A percentile compares a stretch with the other conserved stretches of the same genome.
Conservation (phyloP, 495 filamentous ascomycete species). For the Aspergillus leporis region DNA sequence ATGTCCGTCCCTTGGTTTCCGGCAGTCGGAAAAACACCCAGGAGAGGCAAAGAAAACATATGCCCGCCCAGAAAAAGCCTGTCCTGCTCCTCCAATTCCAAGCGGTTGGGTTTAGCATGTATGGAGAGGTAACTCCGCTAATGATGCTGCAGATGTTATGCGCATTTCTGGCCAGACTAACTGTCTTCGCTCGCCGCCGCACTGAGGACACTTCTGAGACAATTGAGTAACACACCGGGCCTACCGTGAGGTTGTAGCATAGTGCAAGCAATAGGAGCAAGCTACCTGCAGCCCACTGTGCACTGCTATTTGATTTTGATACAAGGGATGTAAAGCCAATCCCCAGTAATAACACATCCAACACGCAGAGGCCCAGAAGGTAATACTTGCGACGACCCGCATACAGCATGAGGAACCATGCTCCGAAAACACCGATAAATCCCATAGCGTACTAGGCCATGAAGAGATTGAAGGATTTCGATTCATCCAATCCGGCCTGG, state of each 20-base stretch:
- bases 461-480: slow-evolving; percentile 61
- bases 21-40: slow-evolving; percentile 65
- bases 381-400: slow-evolving; percentile 65
- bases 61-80: slow-evolving; percentile 65
- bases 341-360: slow-evolving; percentile 55
- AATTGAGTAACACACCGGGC: slow-evolving; percentile 66
- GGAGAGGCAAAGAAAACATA: slow-evolving; percentile 59
- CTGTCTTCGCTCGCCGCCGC: slow-evolving; percentile 63
- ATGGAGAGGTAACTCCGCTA: slow-evolving; percentile 58
- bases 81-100: slow-evolving; percentile 65
- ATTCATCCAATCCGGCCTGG: slow-evolving; percentile 58
- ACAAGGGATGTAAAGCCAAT: slow-evolving; percentile 22
- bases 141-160: slow-evolving; percentile 63
- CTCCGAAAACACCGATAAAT: slow-evolving; percentile 60
- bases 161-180: slow-evolving; percentile 55
- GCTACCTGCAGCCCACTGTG: slow-evolving; percentile 25
- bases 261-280: not conserved
- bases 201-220: slow-evolving; percentile 63
- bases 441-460: slow-evolving; percentile 66
- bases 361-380: slow-evolving; percentile 53
- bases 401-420: slow-evolving; percentile 63
- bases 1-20: slow-evolving; percentile 59
- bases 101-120: slow-evolving; percentile 61
- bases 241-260: slow-evolving; percentile 42
- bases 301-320: slow-evolving; percentile 58